Base-by-base conservation (phyloP, 2,329 filamentous ascomycete genomes). In the Colletotrichum sp. region DNA sequence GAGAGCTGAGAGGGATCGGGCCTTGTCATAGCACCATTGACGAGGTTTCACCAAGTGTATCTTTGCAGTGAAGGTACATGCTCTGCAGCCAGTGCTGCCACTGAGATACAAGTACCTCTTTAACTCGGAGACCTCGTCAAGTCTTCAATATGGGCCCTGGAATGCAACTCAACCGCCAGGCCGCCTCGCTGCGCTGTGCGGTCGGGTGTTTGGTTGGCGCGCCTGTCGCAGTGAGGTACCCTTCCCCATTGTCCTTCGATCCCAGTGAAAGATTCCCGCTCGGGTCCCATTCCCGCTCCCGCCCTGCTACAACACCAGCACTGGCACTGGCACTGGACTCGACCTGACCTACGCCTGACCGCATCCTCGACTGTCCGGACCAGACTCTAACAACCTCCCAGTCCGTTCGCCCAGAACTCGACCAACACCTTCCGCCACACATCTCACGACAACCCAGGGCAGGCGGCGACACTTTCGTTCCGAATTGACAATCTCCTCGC, bases 221-320 rank as follows among this genome's bases (percentile, higher is more conserved):
- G 69, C 69, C 69, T 68, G 64, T 61, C 34, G 32, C 36, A 36
- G 14, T 28, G 30, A 36, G n/a, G n/a, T 52, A 52, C 38, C 28
- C 34, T 24, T n/a, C 43, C 43, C 56, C 56, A 69, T 71, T 64
- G 64, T 74, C 52, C 52, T 74, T 71, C 36, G 69, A 72, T 74
- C 68, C 69, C 73, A 75, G 62, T 38, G 12, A 72, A 55, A 75
- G 73, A 73, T 64, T 75, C 63, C 73, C 69, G 69, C 73, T 64
- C 69, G 63, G 63, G 69, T 75, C 26, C 63, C 63, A 75, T 62
- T 73, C 73, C 73, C 69, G 73, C 38, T 75, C 69, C 69, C 69
- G 69, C 69, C 73, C 69, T 75, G 69, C 63, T 73, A 73, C 69
- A 73, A 73, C 73, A 68, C 73, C 48, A 69, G 61, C 36, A 66